Conservation (phyloP, 2,329 filamentous ascomycete species). For the Herpomyces periplanetae region DNA sequence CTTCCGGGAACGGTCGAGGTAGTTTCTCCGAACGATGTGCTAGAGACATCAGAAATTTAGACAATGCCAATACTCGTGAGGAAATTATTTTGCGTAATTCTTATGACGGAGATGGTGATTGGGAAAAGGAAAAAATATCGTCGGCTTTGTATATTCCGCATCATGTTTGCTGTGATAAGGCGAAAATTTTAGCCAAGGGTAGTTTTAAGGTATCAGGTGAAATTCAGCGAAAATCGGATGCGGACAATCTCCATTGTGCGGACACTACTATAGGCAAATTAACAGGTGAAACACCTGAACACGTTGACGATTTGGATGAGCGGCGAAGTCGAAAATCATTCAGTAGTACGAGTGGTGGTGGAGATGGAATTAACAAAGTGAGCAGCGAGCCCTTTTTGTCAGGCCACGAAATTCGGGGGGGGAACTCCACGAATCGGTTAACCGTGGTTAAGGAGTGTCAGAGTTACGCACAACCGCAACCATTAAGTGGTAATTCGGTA, state of each 20-base stretch:
- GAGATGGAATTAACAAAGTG: background rate
- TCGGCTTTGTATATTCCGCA: conserved; percentile 48
- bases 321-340: conserved; percentile 5
- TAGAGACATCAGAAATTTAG: conserved; percentile 1
- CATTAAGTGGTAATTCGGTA: too few relatives aligned
- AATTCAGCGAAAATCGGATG: conserved; percentile 1
- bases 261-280: background rate
- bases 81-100: conserved; percentile 2
- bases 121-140: conserved; percentile 50
- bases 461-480: background rate
- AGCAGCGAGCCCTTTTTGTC: background rate
- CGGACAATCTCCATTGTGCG: conserved; percentile 2
- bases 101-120: conserved; percentile 15
- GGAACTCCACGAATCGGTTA: background rate
- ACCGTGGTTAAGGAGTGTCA: background rate
- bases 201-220: conserved; percentile 1
- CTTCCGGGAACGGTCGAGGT: too few relatives aligned
- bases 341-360: conserved; percentile 20
- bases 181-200: conserved; percentile 5
- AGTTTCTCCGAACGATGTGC: too few relatives aligned
- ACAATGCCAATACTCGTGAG: conserved; percentile 3
- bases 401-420: background rate
- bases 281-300: background rate
- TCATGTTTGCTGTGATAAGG: conserved; percentile 14
- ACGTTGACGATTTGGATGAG: conserved; percentile 1